phyloP scores from a whole-genome alignment of 106 monocot species.

The Alisma plantagoaquatica region DNA sequence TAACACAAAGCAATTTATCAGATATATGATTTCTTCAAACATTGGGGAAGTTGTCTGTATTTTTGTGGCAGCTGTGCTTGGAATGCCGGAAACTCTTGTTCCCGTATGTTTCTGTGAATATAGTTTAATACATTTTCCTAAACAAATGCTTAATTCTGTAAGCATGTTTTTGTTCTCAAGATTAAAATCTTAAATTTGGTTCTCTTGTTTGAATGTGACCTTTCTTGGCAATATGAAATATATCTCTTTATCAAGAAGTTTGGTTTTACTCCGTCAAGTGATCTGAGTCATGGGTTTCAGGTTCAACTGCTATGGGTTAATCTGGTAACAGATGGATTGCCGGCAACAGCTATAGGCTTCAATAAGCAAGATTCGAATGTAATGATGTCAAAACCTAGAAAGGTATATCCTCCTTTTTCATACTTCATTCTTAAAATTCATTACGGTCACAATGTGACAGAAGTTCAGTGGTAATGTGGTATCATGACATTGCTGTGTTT shows the following conservation, averaged over 20 bases:
- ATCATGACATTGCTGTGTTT: no score
- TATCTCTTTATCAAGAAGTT: no score
- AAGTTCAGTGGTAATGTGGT: no score
- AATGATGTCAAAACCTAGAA: conserved; percentile 89
- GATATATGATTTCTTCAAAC: conserved; percentile 99
- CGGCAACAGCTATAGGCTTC: conserved; percentile 98
- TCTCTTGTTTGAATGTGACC: no score
- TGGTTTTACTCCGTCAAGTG: no score
- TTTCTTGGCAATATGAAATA: no score
- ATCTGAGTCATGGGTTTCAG: no score
- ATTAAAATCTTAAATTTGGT: no score
- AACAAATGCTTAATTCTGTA: no score
- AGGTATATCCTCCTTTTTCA: conserved; percentile 36
- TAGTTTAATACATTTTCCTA: no score
- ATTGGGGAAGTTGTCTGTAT: conserved; percentile 99
- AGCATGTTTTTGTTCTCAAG: no score
- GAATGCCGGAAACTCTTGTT: conserved; percentile 95
- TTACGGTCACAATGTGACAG: no score
- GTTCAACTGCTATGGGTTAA: conserved; percentile 99
- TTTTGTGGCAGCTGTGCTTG: conserved; percentile 96
- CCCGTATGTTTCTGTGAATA: conserved; percentile 76
- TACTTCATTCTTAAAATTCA: background rate
- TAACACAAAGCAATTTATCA: conserved; percentile 97
- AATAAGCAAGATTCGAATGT: conserved; percentile 92
- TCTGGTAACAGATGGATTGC: conserved; percentile 98